phyloP scores from a whole-genome alignment of 164 flowering plant genomes.

The Liquidambar formosana region DNA sequence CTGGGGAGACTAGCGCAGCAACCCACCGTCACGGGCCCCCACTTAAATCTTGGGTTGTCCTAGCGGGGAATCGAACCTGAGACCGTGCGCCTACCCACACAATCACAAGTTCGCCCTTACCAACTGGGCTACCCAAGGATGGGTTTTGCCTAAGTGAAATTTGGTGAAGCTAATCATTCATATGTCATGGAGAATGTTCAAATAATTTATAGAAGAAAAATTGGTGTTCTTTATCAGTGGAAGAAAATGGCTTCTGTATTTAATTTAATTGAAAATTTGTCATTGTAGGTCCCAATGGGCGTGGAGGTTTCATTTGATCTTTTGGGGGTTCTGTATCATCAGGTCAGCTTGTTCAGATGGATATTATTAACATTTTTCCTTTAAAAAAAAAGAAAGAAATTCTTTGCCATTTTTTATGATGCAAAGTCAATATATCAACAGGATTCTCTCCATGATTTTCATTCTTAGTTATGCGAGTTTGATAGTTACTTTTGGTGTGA shows the following conservation, averaged over 20 bases:
- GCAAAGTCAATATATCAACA: not conserved
- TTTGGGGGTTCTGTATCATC: conserved; percentile 80
- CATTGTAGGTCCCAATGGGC: conserved; percentile 62
- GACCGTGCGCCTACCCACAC: too few relatives aligned
- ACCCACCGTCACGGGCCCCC: too few relatives aligned
- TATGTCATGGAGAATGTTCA: not conserved
- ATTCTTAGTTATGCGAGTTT: not conserved
- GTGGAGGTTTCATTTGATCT: conserved; percentile 82
- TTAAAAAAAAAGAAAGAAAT: not conserved
- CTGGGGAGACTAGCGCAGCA: too few relatives aligned
- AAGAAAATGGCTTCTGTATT: not conserved
- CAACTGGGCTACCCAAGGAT: too few relatives aligned
- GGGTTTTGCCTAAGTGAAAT: too few relatives aligned
- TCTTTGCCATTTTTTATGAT: not conserved
- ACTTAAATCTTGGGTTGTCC: too few relatives aligned
- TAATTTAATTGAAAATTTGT: conserved; percentile 1
- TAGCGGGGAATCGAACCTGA: too few relatives aligned
- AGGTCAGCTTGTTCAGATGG: conserved; percentile 42
- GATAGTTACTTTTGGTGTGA: not conserved
- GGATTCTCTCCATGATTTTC: not conserved
- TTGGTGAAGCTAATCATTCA: not conserved
- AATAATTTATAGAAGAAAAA: not conserved
- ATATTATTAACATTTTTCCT: not conserved
- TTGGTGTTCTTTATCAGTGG: not conserved
- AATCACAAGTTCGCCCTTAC: too few relatives aligned